phyloP scores from a whole-genome alignment of 2,329 filamentous ascomycete species.

The Fusarium pseudograminearum region DNA sequence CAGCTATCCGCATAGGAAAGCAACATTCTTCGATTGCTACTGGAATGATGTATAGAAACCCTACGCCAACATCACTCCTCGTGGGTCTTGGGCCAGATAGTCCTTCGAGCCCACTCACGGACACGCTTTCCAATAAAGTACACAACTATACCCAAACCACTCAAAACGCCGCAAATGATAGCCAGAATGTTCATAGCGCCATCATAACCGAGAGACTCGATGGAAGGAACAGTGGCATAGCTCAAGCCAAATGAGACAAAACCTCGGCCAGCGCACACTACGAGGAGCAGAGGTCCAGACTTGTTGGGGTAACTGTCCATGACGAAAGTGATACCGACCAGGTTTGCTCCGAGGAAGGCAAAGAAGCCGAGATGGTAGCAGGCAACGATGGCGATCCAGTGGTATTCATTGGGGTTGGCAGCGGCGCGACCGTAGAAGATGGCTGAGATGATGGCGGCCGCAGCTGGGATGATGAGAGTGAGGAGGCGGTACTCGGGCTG shows the following conservation, averaged over 20 bases:
- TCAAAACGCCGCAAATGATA: conserved; percentile 9
- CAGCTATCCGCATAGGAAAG: too few relatives aligned
- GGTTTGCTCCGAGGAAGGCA: conserved; percentile 5
- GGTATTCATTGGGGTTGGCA: not conserved
- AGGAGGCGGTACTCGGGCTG: conserved; percentile 15
- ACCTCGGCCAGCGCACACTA: conserved; percentile 2
- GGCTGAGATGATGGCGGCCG: not conserved
- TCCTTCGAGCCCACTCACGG: conserved; percentile 16
- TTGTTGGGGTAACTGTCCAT: conserved; percentile 24
- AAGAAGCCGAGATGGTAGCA: conserved; percentile 17
- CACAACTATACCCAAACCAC: not conserved
- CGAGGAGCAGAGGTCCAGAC: conserved; percentile 1
- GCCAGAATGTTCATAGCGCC: conserved; percentile 22
- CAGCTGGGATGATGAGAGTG: conserved; percentile 3
- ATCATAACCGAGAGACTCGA: conserved; percentile 2
- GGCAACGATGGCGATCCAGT: conserved; percentile 11
- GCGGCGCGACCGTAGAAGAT: conserved; percentile 10
- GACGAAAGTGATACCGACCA: conserved; percentile 10
- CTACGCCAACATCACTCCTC: not conserved
- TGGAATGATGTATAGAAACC: too few relatives aligned
- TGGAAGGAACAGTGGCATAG: conserved; percentile 9
- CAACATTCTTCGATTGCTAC: too few relatives aligned
- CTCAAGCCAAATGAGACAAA: conserved; percentile 9
- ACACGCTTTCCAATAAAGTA: conserved; percentile 13
- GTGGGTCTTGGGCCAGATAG: conserved; percentile 16